phyloP scores from a whole-genome alignment of 768 basidiomycete species.

The Lyophyllum decastes region DNA sequence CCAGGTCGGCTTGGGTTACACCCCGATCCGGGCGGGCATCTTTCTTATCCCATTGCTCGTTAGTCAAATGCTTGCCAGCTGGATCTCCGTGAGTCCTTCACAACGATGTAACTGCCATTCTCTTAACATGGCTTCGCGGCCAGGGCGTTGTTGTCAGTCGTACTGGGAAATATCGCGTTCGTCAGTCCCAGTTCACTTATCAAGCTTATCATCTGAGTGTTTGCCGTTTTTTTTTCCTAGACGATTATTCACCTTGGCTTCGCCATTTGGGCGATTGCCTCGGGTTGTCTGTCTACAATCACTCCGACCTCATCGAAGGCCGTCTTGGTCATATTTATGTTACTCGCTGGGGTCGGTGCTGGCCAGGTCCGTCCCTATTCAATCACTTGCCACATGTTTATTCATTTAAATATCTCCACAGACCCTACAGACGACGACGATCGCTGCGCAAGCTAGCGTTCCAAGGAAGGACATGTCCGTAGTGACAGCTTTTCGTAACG shows the following conservation, averaged over 20 bases:
- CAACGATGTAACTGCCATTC: not conserved
- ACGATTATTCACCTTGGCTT: slow-evolving; percentile 66
- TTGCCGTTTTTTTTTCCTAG: slow-evolving; percentile 32
- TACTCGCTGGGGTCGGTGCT: slow-evolving; percentile 60
- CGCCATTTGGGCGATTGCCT: slow-evolving; percentile 66
- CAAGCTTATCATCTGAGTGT: not conserved
- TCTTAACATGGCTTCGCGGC: not conserved
- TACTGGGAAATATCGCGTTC: slow-evolving; percentile 64
- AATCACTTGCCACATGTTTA: slow-evolving; percentile 7
- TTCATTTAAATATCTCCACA: slow-evolving; percentile 18
- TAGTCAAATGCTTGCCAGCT: slow-evolving; percentile 61
- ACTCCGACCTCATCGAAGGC: slow-evolving; percentile 46
- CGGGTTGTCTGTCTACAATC: slow-evolving; percentile 70
- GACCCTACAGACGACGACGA: slow-evolving; percentile 65
- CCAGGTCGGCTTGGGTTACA: slow-evolving; percentile 69
- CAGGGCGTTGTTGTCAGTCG: slow-evolving; percentile 63
- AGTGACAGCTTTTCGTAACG: slow-evolving; percentile 69
- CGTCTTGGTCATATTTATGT: slow-evolving; percentile 58
- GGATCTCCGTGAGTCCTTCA: slow-evolving; percentile 43
- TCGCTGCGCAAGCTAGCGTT: slow-evolving; percentile 75
- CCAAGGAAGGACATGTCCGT: slow-evolving; percentile 73
- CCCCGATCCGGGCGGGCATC: slow-evolving; percentile 57
- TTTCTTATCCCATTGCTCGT: slow-evolving; percentile 72
- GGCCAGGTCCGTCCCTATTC: slow-evolving; percentile 47
- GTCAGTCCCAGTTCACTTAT: slow-evolving; percentile 2